Conservation (phyloP, 2,329 filamentous ascomycete species). For the Fusarium vanettenii region DNA sequence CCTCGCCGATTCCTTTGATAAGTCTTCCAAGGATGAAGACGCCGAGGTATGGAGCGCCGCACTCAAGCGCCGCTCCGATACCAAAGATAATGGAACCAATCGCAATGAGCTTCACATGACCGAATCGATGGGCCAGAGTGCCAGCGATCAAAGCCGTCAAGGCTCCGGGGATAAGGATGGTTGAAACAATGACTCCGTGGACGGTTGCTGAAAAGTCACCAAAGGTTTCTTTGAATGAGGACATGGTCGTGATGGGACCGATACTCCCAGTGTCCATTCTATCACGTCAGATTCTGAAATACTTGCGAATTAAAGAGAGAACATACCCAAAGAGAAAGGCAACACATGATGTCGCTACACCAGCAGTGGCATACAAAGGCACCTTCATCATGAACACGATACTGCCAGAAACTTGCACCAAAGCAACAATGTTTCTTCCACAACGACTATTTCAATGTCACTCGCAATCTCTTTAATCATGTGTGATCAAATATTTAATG, state of each 20-base stretch:
- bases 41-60: constrained; percentile 50
- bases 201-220: constrained; percentile 65
- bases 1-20: constrained; percentile 68
- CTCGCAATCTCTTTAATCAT: constrained; percentile 17
- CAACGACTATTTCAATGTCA: not conserved
- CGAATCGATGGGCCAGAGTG: constrained; percentile 64
- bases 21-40: constrained; percentile 67
- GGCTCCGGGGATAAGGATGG: constrained; percentile 69
- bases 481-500: constrained; percentile 37
- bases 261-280: constrained; percentile 62
- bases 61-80: constrained; percentile 60
- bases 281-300: not conserved
- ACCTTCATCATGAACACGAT: constrained; percentile 6
- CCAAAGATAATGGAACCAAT: constrained; percentile 65
- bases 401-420: not conserved
- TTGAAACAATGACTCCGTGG: constrained; percentile 70
- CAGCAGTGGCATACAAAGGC: constrained; percentile 46
- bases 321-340: constrained; percentile 48
- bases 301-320: not conserved
- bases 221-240: constrained; percentile 60
- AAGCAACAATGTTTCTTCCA: not conserved
- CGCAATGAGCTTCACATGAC: constrained; percentile 63
- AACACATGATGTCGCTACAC: constrained; percentile 46
- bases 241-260: constrained; percentile 70
- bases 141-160: constrained; percentile 70